Conservation (phyloP, 768 basidiomycete species). For the Mycena leptocephala region DNA sequence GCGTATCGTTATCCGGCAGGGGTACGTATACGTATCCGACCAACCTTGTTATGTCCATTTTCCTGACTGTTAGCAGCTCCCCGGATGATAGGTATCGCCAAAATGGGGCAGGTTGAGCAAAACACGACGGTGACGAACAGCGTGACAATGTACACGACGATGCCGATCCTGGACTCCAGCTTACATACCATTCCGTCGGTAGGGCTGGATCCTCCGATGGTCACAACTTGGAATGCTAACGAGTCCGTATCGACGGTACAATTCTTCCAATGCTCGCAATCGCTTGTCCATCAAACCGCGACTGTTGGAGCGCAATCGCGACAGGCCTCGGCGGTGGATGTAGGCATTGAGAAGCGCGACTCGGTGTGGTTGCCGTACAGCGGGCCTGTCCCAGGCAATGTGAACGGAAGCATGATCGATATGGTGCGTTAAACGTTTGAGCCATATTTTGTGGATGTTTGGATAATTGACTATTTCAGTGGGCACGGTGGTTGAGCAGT, state of each 20-base stretch:
- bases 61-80: background rate
- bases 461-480: too few species aligned
- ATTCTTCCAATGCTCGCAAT: slow-evolving; percentile 4
- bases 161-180: background rate
- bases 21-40: background rate
- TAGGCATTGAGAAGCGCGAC: background rate
- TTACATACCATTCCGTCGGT: background rate
- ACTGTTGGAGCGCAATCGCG: background rate
- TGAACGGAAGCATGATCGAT: background rate
- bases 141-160: background rate
- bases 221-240: background rate
- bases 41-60: background rate
- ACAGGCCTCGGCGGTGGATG: background rate
- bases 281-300: slow-evolving; percentile 1
- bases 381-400: background rate
- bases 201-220: background rate
- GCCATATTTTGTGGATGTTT: background rate
- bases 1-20: background rate
- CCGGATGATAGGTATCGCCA: background rate
- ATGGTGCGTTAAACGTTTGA: slow-evolving; percentile 3
- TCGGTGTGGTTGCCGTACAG: background rate
- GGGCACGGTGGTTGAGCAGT: too few species aligned
- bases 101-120: background rate
- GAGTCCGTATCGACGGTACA: background rate
- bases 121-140: background rate